A percentile compares a stretch with the other conserved stretches of the same genome.
These are phyloP conservation scores for Nicotiana attenuata DNA, from an alignment of 257 asterid genomes.

Conservation along the genomic window DNA sequence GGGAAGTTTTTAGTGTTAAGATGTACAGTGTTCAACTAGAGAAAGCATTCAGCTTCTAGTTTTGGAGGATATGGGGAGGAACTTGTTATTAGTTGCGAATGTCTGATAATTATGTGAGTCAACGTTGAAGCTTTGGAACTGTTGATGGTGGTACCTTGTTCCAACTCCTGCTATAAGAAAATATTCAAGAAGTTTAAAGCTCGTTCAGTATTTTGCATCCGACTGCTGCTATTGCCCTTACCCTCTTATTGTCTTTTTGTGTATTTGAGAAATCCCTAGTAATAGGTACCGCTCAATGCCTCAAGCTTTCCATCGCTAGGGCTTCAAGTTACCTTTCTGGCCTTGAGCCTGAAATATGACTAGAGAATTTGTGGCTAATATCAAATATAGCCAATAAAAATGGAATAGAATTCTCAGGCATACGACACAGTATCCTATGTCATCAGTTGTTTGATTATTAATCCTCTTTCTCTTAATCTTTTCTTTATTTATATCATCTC, in stretches of 20 bases:
- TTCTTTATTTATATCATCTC: too few species aligned
- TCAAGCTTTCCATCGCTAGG: too few species aligned
- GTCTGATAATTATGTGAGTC: background rate
- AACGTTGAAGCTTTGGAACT: background rate
- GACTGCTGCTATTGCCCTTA: background rate
- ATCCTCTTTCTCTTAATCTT: too few species aligned
- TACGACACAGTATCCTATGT: too few species aligned
- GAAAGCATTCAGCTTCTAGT: slow-evolving; percentile 4
- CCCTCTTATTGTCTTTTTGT: background rate
- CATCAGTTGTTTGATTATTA: too few species aligned
- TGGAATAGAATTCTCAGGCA: too few species aligned
- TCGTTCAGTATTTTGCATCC: background rate
- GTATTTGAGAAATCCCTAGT: background rate
- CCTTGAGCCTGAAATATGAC: too few species aligned
- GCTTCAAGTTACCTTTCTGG: too few species aligned
- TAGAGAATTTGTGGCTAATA: too few species aligned
- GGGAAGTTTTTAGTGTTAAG: slow-evolving; percentile 1
- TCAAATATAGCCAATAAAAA: too few species aligned
- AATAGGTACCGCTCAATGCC: background rate
- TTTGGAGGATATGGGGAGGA: slow-evolving; percentile 4
- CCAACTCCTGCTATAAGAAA: background rate
- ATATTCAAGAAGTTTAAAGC: background rate
- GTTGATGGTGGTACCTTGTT: background rate
- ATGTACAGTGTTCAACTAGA: slow-evolving; percentile 10
- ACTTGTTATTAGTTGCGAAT: background rate